Evolutionary conservation across 306 rosid genomes (phyloP).

Genomic region (Cucumis sativus): DNA sequence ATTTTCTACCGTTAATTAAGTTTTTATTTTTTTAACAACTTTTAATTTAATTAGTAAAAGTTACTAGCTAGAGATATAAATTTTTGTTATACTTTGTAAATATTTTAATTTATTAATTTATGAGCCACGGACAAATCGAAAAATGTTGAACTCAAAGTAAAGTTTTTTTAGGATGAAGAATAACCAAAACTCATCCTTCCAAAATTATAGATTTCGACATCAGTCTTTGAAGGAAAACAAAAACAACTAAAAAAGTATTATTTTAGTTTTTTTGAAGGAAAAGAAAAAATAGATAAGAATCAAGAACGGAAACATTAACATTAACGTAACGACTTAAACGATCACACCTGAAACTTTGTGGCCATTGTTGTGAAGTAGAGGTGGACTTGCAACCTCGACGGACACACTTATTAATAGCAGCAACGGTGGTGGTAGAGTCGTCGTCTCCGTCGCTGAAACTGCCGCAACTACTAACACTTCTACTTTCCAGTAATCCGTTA

Average conservation of each 20-base stretch:
- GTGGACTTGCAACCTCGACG: slow-evolving; percentile 9
- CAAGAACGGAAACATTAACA: neutral
- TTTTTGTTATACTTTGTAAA: too few relatives aligned
- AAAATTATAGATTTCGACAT: neutral
- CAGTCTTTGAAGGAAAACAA: neutral
- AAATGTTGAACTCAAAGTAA: too few relatives aligned
- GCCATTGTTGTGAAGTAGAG: slow-evolving; percentile 59
- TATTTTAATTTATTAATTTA: too few relatives aligned
- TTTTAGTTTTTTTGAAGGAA: too few relatives aligned
- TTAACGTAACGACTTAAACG: neutral
- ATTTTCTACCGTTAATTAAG: too few relatives aligned
- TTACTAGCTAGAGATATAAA: too few relatives aligned
- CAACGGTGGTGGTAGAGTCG: neutral
- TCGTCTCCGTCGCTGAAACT: slow-evolving; percentile 6
- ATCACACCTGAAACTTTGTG: slow-evolving; percentile 54
- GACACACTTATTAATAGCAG: neutral
- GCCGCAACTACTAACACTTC: neutral
- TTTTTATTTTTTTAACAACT: too few relatives aligned
- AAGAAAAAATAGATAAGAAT: neutral
- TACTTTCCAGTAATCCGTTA: slow-evolving; percentile 7
- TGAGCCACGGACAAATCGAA: too few relatives aligned
- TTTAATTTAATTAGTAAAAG: too few relatives aligned
- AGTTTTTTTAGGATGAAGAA: too few relatives aligned
- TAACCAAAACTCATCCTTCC: neutral
- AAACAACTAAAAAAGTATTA: neutral